phyloP scores from a whole-genome alignment of 2,329 filamentous ascomycete species.

The Colletotrichum endophyticum region DNA sequence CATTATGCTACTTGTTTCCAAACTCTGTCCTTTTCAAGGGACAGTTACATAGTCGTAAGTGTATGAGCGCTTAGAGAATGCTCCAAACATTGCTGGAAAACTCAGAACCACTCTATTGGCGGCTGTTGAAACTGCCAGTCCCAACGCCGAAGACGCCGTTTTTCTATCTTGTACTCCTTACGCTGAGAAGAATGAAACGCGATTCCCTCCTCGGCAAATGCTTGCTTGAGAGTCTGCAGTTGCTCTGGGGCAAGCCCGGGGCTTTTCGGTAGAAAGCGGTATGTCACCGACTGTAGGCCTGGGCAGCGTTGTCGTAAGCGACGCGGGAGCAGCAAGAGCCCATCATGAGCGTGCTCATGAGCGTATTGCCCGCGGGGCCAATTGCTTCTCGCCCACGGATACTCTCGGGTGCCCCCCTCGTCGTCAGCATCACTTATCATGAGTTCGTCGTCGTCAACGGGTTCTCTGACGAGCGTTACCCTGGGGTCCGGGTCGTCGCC shows the following conservation, averaged over 20 bases:
- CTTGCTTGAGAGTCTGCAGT: not conserved
- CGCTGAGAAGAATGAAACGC: not conserved
- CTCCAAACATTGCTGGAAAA: not conserved
- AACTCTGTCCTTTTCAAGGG: not conserved
- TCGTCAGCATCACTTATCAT: too few species aligned
- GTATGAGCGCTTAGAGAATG: not conserved
- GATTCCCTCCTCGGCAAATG: not conserved
- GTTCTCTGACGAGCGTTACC: not conserved
- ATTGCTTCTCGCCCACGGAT: not conserved
- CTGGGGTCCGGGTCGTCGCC: not conserved
- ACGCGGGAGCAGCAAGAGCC: not conserved
- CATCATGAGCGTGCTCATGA: not conserved
- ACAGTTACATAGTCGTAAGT: not conserved
- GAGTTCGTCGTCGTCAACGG: too few species aligned
- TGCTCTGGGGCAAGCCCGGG: not conserved
- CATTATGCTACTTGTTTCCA: not conserved
- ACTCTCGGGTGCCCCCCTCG: not conserved
- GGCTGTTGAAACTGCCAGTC: too few species aligned
- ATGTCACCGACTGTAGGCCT: not conserved
- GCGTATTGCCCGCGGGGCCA: not conserved
- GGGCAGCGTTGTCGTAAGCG: not conserved
- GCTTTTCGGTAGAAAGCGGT: not conserved
- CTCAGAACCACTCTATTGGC: not conserved
- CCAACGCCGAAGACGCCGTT: rapidly evolving
- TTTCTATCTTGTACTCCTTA: not conserved